A percentile compares a stretch with the other conserved stretches of the same genome.
phyloP scores from a whole-genome alignment of 495 filamentous ascomycete genomes.

The Daldinia loculata region DNA sequence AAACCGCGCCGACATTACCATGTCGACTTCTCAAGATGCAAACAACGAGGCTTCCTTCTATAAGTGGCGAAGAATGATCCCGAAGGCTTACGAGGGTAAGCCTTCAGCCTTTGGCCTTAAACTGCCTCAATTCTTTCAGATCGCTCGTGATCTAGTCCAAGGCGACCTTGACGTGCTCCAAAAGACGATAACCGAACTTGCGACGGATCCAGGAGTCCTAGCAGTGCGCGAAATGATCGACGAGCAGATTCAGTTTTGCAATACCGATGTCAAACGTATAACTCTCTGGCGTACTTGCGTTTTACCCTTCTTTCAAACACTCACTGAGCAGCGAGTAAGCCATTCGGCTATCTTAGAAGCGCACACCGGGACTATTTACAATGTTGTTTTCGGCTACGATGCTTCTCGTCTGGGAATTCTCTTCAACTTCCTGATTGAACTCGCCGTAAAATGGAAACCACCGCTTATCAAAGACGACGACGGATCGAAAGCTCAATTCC shows the following conservation, averaged over 20 bases:
- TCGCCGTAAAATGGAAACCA: background rate
- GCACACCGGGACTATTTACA: background rate
- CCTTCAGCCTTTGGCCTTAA: background rate
- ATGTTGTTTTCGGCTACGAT: background rate
- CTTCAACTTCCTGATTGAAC: background rate
- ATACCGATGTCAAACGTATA: background rate
- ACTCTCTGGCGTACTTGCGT: background rate
- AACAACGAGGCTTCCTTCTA: background rate
- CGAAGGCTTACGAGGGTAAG: background rate
- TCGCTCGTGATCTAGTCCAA: background rate
- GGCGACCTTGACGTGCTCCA: background rate
- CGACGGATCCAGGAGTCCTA: background rate
- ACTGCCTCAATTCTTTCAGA: background rate
- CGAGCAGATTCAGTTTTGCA: background rate
- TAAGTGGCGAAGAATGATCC: background rate
- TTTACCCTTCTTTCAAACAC: background rate
- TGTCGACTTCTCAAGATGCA: background rate
- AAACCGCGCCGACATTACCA: background rate
- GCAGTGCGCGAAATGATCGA: background rate
- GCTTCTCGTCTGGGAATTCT: background rate
- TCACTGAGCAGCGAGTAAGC: background rate
- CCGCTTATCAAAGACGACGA: background rate
- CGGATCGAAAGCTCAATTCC: background rate
- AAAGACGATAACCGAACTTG: background rate
- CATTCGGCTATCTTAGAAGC: background rate